Conservation (phyloP, 202 grass and related monocot genomes). For the Setaria viridis region DNA sequence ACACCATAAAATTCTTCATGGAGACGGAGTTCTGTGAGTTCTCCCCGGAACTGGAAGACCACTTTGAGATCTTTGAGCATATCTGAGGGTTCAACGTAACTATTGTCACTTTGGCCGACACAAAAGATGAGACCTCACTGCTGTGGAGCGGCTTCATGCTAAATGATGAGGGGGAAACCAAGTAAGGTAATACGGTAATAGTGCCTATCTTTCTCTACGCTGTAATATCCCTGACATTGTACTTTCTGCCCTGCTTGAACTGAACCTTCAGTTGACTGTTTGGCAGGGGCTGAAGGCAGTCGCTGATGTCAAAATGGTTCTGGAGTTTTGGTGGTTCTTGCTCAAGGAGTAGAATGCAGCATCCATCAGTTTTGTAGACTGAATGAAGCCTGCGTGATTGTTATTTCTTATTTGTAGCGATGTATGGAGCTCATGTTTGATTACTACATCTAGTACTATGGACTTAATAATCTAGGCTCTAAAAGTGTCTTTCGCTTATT, state of each 20-base stretch:
- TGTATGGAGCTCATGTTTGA: constrained; percentile 20
- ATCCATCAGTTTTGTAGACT: not conserved
- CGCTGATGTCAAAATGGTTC: not conserved
- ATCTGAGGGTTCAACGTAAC: constrained; percentile 53
- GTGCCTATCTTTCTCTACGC: not conserved
- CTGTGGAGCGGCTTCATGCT: constrained; percentile 48
- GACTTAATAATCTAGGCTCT: constrained; percentile 16
- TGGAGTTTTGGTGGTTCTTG: not conserved
- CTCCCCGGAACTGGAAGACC: constrained; percentile 43
- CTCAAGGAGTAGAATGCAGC: not conserved
- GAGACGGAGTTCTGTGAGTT: constrained; percentile 54
- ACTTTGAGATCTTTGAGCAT: constrained; percentile 55
- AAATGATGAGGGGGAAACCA: constrained; percentile 32
- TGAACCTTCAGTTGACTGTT: constrained; percentile 9
- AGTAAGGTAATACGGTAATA: constrained; percentile 18
- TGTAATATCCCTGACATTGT: not conserved
- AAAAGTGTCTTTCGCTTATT: not conserved
- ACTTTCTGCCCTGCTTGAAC: not conserved
- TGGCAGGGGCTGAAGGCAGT: not conserved
- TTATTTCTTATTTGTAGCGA: not conserved
- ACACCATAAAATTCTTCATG: constrained; percentile 51
- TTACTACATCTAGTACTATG: not conserved
- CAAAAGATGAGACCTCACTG: constrained; percentile 50
- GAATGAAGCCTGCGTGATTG: not conserved
- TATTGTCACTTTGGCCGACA: constrained; percentile 45